Conservation (phyloP, 306 rosid genomes). For the Abrus precatorius region DNA sequence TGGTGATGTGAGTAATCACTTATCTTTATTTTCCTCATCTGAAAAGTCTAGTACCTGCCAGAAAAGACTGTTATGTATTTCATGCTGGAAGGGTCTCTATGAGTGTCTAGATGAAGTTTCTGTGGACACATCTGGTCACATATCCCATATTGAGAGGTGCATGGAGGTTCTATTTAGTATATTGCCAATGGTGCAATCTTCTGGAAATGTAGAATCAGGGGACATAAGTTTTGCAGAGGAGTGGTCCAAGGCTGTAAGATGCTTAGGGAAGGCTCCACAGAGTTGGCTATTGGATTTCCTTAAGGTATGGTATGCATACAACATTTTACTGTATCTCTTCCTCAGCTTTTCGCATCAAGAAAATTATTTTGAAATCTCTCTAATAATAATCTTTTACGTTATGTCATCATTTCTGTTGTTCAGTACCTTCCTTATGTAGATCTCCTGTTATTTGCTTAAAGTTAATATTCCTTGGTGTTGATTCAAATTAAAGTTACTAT, state of each 20-base stretch:
- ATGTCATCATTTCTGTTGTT: not conserved
- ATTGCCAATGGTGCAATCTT: slow-evolving; percentile 64
- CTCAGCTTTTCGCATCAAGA: slow-evolving; percentile 31
- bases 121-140: slow-evolving; percentile 63
- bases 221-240: slow-evolving; percentile 58
- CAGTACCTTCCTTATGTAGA: slow-evolving; percentile 9
- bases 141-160: slow-evolving; percentile 72
- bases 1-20: slow-evolving; percentile 63
- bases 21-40: slow-evolving; percentile 61
- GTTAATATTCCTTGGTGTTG: slow-evolving; percentile 23
- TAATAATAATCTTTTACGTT: not conserved
- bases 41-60: slow-evolving; percentile 51
- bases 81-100: slow-evolving; percentile 94
- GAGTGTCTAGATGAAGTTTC: slow-evolving; percentile 81
- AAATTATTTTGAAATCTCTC: slow-evolving; percentile 6
- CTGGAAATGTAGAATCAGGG: slow-evolving; percentile 37
- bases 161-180: slow-evolving; percentile 82
- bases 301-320: slow-evolving; percentile 71
- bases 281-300: slow-evolving; percentile 78
- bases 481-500: slow-evolving; percentile 6
- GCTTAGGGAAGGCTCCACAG: slow-evolving; percentile 83
- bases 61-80: slow-evolving; percentile 59
- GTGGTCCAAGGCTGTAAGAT: slow-evolving; percentile 81
- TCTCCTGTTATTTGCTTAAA: slow-evolving; percentile 19
- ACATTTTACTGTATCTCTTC: slow-evolving; percentile 30